A percentile compares a stretch with the other conserved stretches of the same genome.
Evolutionary conservation across 306 rosid species (phyloP).

Genomic region (Hippophae rhamnoides): DNA sequence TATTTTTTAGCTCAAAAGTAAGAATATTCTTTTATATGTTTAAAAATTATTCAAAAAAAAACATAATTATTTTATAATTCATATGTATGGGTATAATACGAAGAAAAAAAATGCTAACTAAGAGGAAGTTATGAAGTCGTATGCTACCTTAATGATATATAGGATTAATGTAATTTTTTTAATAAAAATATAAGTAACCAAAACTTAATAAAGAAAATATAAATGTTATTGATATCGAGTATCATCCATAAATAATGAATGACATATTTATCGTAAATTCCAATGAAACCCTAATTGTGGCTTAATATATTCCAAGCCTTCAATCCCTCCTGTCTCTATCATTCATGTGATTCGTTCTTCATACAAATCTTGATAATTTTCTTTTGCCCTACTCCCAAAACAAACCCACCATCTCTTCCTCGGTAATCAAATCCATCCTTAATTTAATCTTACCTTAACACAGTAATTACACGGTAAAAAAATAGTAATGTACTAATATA

Average conservation of each 20-base stretch:
- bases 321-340: conserved; percentile 15
- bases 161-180: no score
- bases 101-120: no score
- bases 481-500: conserved; percentile 17
- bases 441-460: conserved; percentile 32
- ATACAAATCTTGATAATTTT: conserved; percentile 23
- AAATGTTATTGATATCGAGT: no score
- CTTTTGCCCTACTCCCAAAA: conserved; percentile 66
- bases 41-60: no score
- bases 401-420: conserved; percentile 71
- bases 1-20: no score
- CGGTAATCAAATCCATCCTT: conserved; percentile 49
- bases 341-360: conserved; percentile 30
- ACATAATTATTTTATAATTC: no score
- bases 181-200: neutral
- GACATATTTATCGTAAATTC: conserved; percentile 15
- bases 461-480: conserved; percentile 26
- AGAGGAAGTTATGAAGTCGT: no score
- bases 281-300: conserved; percentile 54
- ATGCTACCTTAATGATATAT: no score
- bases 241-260: no score
- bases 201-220: no score
- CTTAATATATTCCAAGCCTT: conserved; percentile 39
- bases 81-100: no score
- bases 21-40: no score